phyloP scores from a whole-genome alignment of 768 basidiomycete species.

The Boletus subparvulus region DNA sequence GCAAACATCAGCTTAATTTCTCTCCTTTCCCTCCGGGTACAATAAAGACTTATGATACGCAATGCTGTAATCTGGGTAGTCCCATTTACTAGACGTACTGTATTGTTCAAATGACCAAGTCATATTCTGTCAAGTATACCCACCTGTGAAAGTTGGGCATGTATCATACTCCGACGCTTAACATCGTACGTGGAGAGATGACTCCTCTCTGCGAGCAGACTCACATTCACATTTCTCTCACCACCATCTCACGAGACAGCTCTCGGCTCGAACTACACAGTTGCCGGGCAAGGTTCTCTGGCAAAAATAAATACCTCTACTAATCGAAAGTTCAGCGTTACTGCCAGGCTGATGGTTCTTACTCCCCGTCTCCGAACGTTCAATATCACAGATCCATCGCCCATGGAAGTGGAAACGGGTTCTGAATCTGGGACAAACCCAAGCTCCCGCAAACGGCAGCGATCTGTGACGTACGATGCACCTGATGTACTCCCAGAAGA shows the following conservation, averaged over 20 bases:
- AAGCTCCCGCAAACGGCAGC: slow-evolving; percentile 39
- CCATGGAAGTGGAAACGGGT: slow-evolving; percentile 33
- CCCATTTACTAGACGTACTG: slow-evolving; percentile 7
- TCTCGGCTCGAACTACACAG: slow-evolving; percentile 15
- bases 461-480: slow-evolving; percentile 32
- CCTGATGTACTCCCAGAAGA: slow-evolving; percentile 27
- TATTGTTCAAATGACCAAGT: slow-evolving; percentile 6
- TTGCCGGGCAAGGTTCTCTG: slow-evolving; percentile 15
- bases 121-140: neutral
- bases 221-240: slow-evolving; percentile 21
- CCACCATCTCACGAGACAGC: slow-evolving; percentile 18
- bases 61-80: slow-evolving; percentile 15
- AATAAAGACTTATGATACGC: slow-evolving; percentile 4
- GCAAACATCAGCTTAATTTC: slow-evolving; percentile 1
- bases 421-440: slow-evolving; percentile 27
- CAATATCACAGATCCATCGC: slow-evolving; percentile 32
- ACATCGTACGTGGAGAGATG: slow-evolving; percentile 25
- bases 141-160: neutral
- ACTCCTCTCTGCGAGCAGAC: slow-evolving; percentile 20
- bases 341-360: slow-evolving; percentile 31
- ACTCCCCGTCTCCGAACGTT: slow-evolving; percentile 37
- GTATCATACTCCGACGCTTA: slow-evolving; percentile 16
- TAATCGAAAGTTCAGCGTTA: slow-evolving; percentile 10
- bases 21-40: no score
- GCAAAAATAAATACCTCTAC: slow-evolving; percentile 19